Percentiles rank a stretch among this genome's conserved stretches.
phyloP scores from a whole-genome alignment of 2,329 filamentous ascomycete genomes.

The Didymella segeticola region DNA sequence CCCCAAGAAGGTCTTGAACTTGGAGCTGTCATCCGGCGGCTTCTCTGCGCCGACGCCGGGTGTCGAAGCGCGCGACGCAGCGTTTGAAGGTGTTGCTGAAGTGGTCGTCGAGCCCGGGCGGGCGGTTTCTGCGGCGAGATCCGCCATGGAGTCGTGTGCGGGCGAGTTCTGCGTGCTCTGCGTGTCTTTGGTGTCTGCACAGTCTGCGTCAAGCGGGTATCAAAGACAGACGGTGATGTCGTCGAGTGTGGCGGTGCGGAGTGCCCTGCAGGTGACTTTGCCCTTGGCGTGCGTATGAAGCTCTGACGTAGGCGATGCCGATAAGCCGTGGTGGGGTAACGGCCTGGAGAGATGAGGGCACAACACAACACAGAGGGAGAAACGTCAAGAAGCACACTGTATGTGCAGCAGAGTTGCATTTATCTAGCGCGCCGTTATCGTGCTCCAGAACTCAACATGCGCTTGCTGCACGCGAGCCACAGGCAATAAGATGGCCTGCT shows the following conservation, averaged over 20 bases:
- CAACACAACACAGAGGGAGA: slow-evolving; percentile 6
- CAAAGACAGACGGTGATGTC: slow-evolving; percentile 14
- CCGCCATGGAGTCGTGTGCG: slow-evolving; percentile 36
- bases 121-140: slow-evolving; percentile 38
- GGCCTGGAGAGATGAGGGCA: slow-evolving; percentile 7
- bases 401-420: slow-evolving; percentile 16
- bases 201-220: slow-evolving; percentile 6
- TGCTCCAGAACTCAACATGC: slow-evolving; percentile 24
- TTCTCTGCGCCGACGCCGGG: slow-evolving; percentile 57
- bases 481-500: slow-evolving; percentile 33
- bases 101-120: slow-evolving; percentile 27
- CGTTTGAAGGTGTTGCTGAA: slow-evolving; percentile 43
- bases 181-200: not conserved
- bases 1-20: slow-evolving; percentile 85
- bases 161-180: slow-evolving; percentile 13
- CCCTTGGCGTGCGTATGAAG: slow-evolving; percentile 18
- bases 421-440: slow-evolving; percentile 32
- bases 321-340: slow-evolving; percentile 24
- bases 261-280: slow-evolving; percentile 17
- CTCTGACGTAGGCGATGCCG: slow-evolving; percentile 38
- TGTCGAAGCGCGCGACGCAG: slow-evolving; percentile 46
- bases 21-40: slow-evolving; percentile 78
- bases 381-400: not conserved
- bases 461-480: slow-evolving; percentile 28
- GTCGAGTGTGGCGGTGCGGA: slow-evolving; percentile 25